phyloP scores from a whole-genome alignment of 768 basidiomycete genomes.

The Boletellus sp. region DNA sequence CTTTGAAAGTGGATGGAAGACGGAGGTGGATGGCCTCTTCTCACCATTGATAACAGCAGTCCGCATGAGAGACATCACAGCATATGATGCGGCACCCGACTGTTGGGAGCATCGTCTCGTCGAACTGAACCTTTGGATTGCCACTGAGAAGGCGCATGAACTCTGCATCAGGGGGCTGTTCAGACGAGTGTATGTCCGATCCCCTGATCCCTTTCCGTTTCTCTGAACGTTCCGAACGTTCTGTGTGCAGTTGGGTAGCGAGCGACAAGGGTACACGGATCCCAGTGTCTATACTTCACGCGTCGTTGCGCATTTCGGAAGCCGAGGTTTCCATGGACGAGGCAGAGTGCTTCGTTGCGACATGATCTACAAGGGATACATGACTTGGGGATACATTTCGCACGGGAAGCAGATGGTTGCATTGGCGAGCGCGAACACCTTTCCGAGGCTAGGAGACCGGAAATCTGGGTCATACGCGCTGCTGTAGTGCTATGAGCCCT shows the following conservation, averaged over 20 bases:
- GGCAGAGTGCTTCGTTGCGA: constrained; percentile 90
- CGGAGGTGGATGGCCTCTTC: constrained; percentile 67
- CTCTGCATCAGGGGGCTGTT: constrained; percentile 82
- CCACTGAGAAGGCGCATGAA: constrained; percentile 85
- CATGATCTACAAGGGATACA: constrained; percentile 90
- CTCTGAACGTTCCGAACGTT: not conserved
- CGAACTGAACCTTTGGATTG: constrained; percentile 83
- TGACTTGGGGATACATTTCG: constrained; percentile 95
- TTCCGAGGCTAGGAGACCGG: constrained; percentile 69
- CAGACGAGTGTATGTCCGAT: constrained; percentile 60
- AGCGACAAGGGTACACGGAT: constrained; percentile 72
- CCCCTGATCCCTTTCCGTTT: not conserved
- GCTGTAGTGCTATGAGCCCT: constrained; percentile 21
- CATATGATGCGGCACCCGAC: constrained; percentile 79
- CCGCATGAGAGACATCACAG: constrained; percentile 66
- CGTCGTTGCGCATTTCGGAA: constrained; percentile 68
- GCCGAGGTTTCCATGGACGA: constrained; percentile 71
- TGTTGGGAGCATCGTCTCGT: constrained; percentile 68
- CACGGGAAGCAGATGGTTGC: constrained; percentile 96
- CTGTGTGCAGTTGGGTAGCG: constrained; percentile 71
- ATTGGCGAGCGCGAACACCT: constrained; percentile 72
- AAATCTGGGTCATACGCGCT: constrained; percentile 46
- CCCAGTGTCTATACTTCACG: constrained; percentile 76
- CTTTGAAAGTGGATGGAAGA: constrained; percentile 69
- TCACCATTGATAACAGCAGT: constrained; percentile 79